Evolutionary conservation across 75 land plant species (phyloP), one percentile per base, ranked within the genome.

Genomic region (Gnetum montanum): DNA sequence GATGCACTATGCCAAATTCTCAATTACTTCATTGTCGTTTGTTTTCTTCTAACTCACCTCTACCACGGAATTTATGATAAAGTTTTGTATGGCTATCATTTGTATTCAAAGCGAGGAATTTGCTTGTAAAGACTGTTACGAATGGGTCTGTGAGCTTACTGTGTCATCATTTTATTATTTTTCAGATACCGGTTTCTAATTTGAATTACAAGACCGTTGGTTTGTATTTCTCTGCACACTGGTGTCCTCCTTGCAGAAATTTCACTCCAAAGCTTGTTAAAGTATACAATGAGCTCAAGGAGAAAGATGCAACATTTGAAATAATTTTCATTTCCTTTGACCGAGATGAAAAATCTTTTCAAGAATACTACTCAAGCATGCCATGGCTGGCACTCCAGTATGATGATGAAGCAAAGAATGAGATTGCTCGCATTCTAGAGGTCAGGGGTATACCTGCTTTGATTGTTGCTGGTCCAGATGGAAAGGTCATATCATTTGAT

Each of bases 301-400:
- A 60, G 24, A 73, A 61, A 34, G 65, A 63, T 30, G 46, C 57
- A 4, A 58, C 68, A 12, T 77, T 82, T 44, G 89, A 85, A 49
- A 57, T 82, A 18, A 61, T 85, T 2, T 82, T 77, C 56, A 57
- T 85, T 2, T 85, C 89, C 1, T 74, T 77, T 51, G 86, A 82
- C 57, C 44, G 57, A 1, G 79, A 85, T 40, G 66, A 77, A 36
- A 22, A 45, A n/a, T 64, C 86, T 24, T 85, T 81, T 60, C 71
- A 82, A 28, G 69, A 67, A 15, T 74, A 46, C 64, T 85, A 55
- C 54, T 36, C 72, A 20, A 22, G 0, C 0, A 85, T 85, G 89
- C 89, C 89, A 16, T 85, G 86, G 86, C 19, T 82, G 20, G 89
- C 89, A 0, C 67, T 85, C 6, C 89, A 86, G 0, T 82, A 54